Evolutionary conservation across 768 basidiomycete genomes (phyloP).

Genomic region (Polyporus arcularius): DNA sequence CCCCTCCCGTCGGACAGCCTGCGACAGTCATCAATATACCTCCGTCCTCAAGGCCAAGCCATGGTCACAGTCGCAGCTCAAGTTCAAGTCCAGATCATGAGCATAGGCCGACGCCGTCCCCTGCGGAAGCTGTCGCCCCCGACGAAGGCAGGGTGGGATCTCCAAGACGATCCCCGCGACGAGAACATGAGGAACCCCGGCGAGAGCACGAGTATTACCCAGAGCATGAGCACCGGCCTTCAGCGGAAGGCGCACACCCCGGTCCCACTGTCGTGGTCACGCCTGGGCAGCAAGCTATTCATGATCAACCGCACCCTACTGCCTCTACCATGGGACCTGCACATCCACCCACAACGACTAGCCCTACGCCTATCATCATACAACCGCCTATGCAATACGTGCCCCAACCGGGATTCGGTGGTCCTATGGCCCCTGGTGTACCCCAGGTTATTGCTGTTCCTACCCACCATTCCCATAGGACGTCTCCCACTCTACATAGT

Average conservation of each 20-base stretch:
- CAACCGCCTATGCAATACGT: not conserved
- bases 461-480: not conserved
- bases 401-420: not conserved
- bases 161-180: not conserved
- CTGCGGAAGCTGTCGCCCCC: not conserved
- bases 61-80: not conserved
- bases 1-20: not conserved
- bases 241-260: not conserved
- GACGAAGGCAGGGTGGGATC: not conserved
- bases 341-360: not conserved
- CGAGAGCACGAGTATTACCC: no score
- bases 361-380: slow-evolving; percentile 7
- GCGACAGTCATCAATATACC: not conserved
- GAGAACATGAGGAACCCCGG: no score
- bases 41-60: not conserved
- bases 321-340: not conserved
- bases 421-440: not conserved
- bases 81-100: not conserved
- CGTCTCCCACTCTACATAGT: not conserved
- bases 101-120: not conserved
- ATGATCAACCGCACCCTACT: not conserved
- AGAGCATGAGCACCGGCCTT: not conserved
- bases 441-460: not conserved
- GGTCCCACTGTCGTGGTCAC: not conserved
- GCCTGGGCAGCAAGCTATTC: not conserved